Evolutionary conservation across 306 rosid species (phyloP), one percentile per base, ranked within the genome.

Genomic region (Dalbergia cultrata): DNA sequence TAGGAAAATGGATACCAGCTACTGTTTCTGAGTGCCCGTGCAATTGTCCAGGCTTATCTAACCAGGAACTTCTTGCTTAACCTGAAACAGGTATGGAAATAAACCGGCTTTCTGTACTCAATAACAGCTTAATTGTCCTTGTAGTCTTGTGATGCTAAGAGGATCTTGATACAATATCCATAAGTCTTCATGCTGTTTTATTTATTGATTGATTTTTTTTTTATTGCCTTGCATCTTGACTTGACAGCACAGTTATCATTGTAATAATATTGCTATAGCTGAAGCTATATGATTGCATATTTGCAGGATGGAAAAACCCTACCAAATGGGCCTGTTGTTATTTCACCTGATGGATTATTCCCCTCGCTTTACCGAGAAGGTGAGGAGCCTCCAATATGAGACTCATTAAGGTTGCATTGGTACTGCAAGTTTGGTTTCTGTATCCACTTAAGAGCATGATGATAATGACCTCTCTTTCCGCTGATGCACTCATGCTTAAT

Each of bases 1-100:
- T 94, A 95, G 99, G 99, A 96, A 88, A 96, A 96, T 87, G 99
- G 99, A 75, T 96, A 96, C 88, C 99, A 96, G 85, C 91, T 96
- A 56, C 90, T 96, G 60, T 96, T 96, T 88, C 87, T 96, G 81
- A 96, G 99, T 88, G 99, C 99, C 16, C 98, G 99, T 19, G 99
- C 99, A 68, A 96, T 96, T 67, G 95, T 95, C 75, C 99, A 95
- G 86, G 98, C 99, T 13, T 96, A 96, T 88, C 83, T 96, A 14
- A 96, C 99, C 34, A 85, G 99, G 85, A 96, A 86, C 75, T 96
- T 96, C 87, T 77, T 96, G 80, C 79, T 89, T 80, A 93, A 90
- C 85, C 74, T 90, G 75, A 91, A 93, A 87, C 98, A 93, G 94
- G 97, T 93, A 85, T 77, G 17, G 43, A 62, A 58, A 33, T 58